phyloP scores from a whole-genome alignment of 208 protist species.

The Porcisia deanei region DNA sequence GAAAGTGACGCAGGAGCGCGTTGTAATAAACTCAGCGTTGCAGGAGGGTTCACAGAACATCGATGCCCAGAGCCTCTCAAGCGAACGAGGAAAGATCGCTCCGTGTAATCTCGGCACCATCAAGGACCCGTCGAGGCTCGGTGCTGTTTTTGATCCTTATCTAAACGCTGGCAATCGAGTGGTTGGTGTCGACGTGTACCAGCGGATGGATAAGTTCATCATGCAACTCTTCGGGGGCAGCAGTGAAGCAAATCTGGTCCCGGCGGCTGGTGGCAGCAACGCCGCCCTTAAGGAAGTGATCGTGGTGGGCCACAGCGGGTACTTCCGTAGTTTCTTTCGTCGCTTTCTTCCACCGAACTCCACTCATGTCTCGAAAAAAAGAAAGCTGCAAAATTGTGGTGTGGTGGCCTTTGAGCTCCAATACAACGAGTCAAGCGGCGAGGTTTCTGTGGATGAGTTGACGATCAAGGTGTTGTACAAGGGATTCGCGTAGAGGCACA shows the following conservation, averaged over 20 bases:
- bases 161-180: constrained; percentile 84
- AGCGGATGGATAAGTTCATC: constrained; percentile 84
- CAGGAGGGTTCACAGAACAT: constrained; percentile 92
- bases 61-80: constrained; percentile 89
- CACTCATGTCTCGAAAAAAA: constrained; percentile 69
- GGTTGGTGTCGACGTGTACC: constrained; percentile 65
- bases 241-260: constrained; percentile 15
- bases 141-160: constrained; percentile 53
- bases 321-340: constrained; percentile 88
- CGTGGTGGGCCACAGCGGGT: constrained; percentile 91
- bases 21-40: constrained; percentile 83
- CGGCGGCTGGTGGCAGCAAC: constrained; percentile 38
- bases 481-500: constrained; percentile 52
- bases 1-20: constrained; percentile 60
- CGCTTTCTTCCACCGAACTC: constrained; percentile 81
- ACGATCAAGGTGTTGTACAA: constrained; percentile 75
- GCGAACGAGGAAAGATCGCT: constrained; percentile 70
- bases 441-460: constrained; percentile 74
- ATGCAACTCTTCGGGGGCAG: constrained; percentile 67
- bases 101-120: constrained; percentile 55
- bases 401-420: constrained; percentile 83
- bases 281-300: constrained; percentile 83
- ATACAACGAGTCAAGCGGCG: constrained; percentile 56
- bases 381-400: constrained; percentile 90
- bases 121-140: constrained; percentile 43